Base-by-base conservation (phyloP, 2,329 filamentous ascomycete genomes). In the Cercospora sesami region DNA sequence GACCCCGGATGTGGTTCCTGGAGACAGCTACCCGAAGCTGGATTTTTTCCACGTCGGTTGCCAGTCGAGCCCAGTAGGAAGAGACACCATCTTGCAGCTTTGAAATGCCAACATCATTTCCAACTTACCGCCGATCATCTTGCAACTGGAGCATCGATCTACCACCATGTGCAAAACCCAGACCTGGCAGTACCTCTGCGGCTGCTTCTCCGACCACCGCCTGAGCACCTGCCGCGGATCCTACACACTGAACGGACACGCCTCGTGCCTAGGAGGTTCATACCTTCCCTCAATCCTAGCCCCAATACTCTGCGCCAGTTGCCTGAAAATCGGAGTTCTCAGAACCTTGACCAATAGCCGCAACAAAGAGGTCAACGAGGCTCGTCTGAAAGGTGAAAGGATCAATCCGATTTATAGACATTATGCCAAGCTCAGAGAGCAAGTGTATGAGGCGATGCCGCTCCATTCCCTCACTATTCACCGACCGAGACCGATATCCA, bases 151-250 rank as follows among this genome's bases (percentile, higher is more conserved):
- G 23, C 21, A 53, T 45, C 26, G 39, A 18, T 31, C 1, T 6
- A 18, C 23, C 60, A 62, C 16, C 42, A 62, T 51, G 60, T 62
- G 60, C 36, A 62, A 62, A 48, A 48, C 60, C 9, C 60, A 62
- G 10, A 45, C 36, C 60, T 48, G 42, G 60, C 26, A 48, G 21
- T 62, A 62, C 39, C 36, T n/a, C 39, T 62, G 60, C 39, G 42
- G 42, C 60, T 42, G 42, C 42, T 62, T 18, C 12, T 48, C 14
- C 60, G 7, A 51, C 39, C 60, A 62, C 39, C 60, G 60, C 6
- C 60, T 62, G 1, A 62, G 60, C 60, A 62, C 60, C 5, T 62
- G 42, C 42, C 60, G 60, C 60, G 42, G 60, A 9, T 48, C 2
- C 60, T 18, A 14, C 16, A 7, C 21, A 48, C 7, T 21, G 16